Evolutionary conservation across 768 basidiomycete species (phyloP), one percentile per base, ranked within the genome.

Genomic region (Kwoniella sp.): DNA sequence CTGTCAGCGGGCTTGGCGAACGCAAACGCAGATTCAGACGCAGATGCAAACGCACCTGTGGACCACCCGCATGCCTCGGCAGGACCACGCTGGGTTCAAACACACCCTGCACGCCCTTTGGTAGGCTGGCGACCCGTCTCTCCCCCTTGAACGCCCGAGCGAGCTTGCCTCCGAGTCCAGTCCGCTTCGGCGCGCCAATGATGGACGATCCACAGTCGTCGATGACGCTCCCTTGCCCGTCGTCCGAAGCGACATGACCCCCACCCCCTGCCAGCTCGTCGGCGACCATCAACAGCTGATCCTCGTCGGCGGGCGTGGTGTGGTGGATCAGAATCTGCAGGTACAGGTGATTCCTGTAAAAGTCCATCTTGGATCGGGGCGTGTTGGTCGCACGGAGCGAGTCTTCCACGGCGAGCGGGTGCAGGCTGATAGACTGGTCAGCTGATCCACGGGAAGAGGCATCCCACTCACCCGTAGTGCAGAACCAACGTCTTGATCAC

Each of bases 321-420:
- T 73, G 68, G 36, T 73, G 70, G 5, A 70, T 56, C 12, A 73
- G 49, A 41, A 71, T 54, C 43, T 74, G 73, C 2, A 67, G 49
- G 48, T 74, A 74, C 10, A 74, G 60, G 48, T 72, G 70, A 40
- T 68, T 63, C n/a, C 52, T 42, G 63, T 74, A 74, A 48, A 74
- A 74, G 50, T 74, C 73, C 17, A 74, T 34, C 47, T 74, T 74
- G 28, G 63, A 65, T 23, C 73, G 69, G 12, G 70, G 73, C 26
- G 67, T 69, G 56, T 71, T 70, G 44, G 48, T 55, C 12, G 65
- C 56, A 33, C 69, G 64, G 10, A 74, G 50, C 17, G 69, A 60
- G 44, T 74, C 73, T 63, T 74, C 73, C 5, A 74, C 64, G 2
- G 73, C 68, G 1, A 74, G 56, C 1, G 73, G 73, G 42, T 74